A percentile compares a stretch with the other conserved stretches of the same genome.
phyloP scores from a whole-genome alignment of 768 basidiomycete species.

The Xanthoconium purpureum region DNA sequence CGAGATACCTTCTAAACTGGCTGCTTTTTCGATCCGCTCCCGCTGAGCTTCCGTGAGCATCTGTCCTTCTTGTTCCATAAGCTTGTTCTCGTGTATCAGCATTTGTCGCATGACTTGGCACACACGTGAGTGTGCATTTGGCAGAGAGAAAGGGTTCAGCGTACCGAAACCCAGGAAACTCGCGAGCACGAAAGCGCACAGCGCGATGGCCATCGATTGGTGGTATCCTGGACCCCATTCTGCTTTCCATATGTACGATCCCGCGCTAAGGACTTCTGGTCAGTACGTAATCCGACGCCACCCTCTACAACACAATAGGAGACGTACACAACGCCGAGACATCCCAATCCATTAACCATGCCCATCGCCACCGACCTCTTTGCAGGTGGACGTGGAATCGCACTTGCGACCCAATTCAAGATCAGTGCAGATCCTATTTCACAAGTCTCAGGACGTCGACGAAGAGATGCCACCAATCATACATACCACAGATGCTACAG shows the following conservation, averaged over 20 bases:
- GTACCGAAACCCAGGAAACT: constrained; percentile 34
- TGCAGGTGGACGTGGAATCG: constrained; percentile 57
- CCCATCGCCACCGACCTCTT: constrained; percentile 53
- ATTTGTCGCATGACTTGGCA: constrained; percentile 40
- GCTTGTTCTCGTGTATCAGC: constrained; percentile 49
- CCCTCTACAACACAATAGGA: neutral
- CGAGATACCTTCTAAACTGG: constrained; percentile 55
- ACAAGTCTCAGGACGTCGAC: neutral
- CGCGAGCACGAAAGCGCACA: constrained; percentile 30
- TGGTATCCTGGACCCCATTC: neutral
- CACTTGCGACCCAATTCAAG: constrained; percentile 61
- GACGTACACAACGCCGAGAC: constrained; percentile 56
- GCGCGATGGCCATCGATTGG: neutral
- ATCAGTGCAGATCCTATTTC: constrained; percentile 41
- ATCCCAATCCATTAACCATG: constrained; percentile 60
- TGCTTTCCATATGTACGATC: neutral
- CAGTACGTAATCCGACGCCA: neutral
- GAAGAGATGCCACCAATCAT: neutral
- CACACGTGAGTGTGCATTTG: neutral
- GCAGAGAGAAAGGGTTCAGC: neutral
- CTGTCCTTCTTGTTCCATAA: constrained; percentile 48
- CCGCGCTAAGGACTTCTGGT: neutral
- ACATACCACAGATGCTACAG: constrained; percentile 42
- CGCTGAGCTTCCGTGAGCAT: constrained; percentile 42
- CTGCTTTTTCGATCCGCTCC: constrained; percentile 54